Evolutionary conservation across 257 asterid species (phyloP).

Genomic region (Linaria vulgaris): DNA sequence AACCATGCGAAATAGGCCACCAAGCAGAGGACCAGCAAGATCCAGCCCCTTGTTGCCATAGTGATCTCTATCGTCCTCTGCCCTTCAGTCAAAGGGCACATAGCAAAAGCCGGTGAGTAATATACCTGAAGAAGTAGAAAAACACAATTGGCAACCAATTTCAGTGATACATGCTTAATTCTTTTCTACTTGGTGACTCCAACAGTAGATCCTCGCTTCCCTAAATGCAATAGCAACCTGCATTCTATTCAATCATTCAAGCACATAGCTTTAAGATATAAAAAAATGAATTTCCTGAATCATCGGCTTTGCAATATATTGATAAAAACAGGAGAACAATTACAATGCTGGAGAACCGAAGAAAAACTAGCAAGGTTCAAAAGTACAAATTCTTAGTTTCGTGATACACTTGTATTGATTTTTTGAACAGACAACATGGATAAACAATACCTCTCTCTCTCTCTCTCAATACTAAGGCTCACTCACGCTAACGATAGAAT

Average conservation of each 20-base stretch:
- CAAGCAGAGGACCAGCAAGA: conserved; percentile 98
- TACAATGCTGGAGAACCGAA: background rate
- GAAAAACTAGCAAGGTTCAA: background rate
- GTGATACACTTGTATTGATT: too few relatives aligned
- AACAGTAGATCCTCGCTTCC: conserved; percentile 96
- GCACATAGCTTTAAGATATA: too few relatives aligned
- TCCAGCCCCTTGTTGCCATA: conserved; percentile 96
- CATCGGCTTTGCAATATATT: background rate
- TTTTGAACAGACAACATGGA: too few relatives aligned
- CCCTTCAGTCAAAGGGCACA: conserved; percentile 94
- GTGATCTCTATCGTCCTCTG: conserved; percentile 96
- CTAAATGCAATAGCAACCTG: conserved; percentile 98
- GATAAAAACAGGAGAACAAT: background rate
- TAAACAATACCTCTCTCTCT: too few relatives aligned
- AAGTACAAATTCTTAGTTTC: too few relatives aligned
- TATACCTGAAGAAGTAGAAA: conserved; percentile 53
- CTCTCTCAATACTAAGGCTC: too few relatives aligned
- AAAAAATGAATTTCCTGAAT: background rate
- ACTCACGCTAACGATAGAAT: too few relatives aligned
- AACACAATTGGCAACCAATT: conserved; percentile 16
- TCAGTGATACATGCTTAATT: conserved; percentile 62
- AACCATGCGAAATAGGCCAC: conserved; percentile 96
- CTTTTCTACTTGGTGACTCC: conserved; percentile 96
- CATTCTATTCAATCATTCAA: conserved; percentile 9
- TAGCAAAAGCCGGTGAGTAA: conserved; percentile 83